Conservation (phyloP, 139 green algal species). For the Pleodorina starrii region DNA sequence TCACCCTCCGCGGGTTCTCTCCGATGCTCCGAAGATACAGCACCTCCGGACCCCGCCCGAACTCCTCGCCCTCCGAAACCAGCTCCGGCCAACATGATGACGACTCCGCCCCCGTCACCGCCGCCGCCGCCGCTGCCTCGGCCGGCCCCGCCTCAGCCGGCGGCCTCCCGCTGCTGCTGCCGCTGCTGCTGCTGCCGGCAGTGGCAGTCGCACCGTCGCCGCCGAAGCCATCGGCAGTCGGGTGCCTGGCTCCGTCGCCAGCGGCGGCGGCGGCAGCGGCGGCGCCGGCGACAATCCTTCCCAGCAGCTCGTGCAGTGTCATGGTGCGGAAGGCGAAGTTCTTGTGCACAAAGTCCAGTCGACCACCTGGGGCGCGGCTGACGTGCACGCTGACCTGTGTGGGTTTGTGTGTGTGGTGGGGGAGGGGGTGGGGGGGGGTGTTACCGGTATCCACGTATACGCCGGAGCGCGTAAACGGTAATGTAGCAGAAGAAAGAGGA, state of each 20-base stretch:
- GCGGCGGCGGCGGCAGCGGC: too few relatives aligned
- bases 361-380: conserved; percentile 36
- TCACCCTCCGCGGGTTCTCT: conserved; percentile 70
- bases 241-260: neutral
- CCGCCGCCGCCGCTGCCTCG: neutral
- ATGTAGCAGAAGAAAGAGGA: neutral
- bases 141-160: too few relatives aligned
- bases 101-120: neutral
- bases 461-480: neutral
- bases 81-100: neutral
- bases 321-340: conserved; percentile 74
- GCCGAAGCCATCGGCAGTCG: neutral
- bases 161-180: neutral
- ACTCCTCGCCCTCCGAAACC: conserved; percentile 1
- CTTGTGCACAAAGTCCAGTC: conserved; percentile 73
- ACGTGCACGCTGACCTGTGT: conserved; percentile 66
- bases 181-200: neutral
- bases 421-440: too few relatives aligned
- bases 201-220: neutral
- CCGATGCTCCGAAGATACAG: conserved; percentile 75
- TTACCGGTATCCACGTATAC: neutral
- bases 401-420: neutral
- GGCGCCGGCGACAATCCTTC: neutral
- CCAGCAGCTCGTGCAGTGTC: conserved; percentile 61
- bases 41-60: conserved; percentile 7